Conservation (phyloP, 139 green algal genomes). For the Zygnema cylindricum region DNA sequence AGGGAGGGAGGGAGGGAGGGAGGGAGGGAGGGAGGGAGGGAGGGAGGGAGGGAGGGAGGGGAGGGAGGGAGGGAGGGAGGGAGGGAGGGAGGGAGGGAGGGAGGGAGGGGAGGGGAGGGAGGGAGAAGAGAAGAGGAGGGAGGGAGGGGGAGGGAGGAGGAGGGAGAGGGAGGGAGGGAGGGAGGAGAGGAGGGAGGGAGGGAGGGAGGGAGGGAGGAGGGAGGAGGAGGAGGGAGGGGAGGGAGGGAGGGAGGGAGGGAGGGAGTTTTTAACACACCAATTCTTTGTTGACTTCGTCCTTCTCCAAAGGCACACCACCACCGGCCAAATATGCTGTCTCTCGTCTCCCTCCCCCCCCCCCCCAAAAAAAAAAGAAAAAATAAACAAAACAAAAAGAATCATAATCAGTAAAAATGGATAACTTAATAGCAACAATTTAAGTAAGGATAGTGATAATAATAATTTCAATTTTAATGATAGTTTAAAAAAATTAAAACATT, state of each 20-base stretch:
- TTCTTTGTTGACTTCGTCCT: not conserved
- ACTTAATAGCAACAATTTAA: too few relatives aligned
- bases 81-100: not conserved
- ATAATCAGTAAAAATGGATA: too few relatives aligned
- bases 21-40: too few relatives aligned
- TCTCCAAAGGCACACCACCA: not conserved
- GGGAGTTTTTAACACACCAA: not conserved
- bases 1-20: too few relatives aligned
- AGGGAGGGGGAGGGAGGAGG: not conserved
- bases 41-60: too few relatives aligned
- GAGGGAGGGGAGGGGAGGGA: not conserved
- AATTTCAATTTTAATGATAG: too few relatives aligned
- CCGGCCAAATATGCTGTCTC: not conserved
- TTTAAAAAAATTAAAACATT: too few relatives aligned
- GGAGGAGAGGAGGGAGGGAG: not conserved
- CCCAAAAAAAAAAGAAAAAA: not conserved
- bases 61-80: too few relatives aligned
- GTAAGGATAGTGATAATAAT: too few relatives aligned
- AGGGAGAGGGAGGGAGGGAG: conserved; percentile 3
- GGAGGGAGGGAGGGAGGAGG: not conserved
- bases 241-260: not conserved
- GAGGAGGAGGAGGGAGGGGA: not conserved
- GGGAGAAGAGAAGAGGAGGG: not conserved
- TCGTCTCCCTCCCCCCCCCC: not conserved
- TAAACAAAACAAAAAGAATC: not conserved